phyloP scores from a whole-genome alignment of 202 grass and related monocot species.

The Carex arenaria region DNA sequence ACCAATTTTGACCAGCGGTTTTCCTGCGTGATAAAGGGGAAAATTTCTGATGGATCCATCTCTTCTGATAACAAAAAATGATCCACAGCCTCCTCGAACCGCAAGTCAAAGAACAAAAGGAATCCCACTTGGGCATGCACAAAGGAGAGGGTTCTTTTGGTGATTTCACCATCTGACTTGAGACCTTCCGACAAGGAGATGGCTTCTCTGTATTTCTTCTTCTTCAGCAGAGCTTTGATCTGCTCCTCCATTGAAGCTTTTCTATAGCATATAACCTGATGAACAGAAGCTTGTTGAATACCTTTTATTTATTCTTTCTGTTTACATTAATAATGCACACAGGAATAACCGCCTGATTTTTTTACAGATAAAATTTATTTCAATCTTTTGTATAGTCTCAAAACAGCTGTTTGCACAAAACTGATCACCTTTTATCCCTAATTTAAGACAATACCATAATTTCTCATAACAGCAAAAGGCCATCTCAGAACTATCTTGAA shows the following conservation, averaged over 20 bases:
- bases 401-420: background rate
- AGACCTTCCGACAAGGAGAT: conserved; percentile 74
- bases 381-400: background rate
- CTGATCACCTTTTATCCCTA: background rate
- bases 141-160: conserved; percentile 72
- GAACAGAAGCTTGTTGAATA: background rate
- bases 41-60: conserved; percentile 90
- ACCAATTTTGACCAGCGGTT: conserved; percentile 94
- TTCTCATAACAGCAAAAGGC: background rate
- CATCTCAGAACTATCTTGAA: conserved; percentile 5
- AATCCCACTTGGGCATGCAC: conserved; percentile 93
- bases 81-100: conserved; percentile 79
- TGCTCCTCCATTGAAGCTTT: conserved; percentile 77
- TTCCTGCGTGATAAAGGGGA: conserved; percentile 94
- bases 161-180: conserved; percentile 76
- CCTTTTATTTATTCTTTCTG: conserved; percentile 4
- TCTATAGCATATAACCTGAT: conserved; percentile 66
- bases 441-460: background rate
- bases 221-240: conserved; percentile 72
- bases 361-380: background rate
- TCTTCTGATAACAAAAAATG: conserved; percentile 85
- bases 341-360: background rate
- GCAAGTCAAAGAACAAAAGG: conserved; percentile 86
- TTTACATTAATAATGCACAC: background rate
- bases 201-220: conserved; percentile 66